Base-by-base conservation (phyloP, 495 filamentous ascomycete genomes). In the Penicillium cosmopolitanum region DNA sequence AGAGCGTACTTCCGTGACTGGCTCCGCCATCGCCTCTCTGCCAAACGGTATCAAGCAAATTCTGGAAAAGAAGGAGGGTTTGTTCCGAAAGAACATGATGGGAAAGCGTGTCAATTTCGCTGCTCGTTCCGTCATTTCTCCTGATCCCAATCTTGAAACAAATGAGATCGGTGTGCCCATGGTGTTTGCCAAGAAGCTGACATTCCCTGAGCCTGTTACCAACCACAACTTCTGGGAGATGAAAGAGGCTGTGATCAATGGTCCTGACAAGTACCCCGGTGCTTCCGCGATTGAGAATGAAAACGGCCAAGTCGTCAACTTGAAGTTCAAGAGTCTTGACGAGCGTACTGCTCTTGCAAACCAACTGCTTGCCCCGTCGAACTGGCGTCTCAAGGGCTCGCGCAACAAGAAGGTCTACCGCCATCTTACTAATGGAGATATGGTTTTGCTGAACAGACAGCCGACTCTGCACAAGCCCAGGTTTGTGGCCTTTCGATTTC, bases 51-150 rank as follows among this genome's bases (percentile, higher is more conserved):
- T 99, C 73, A 99, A 98, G 75, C 96, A 99, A 68, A 89, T 92
- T 66, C 83, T 99, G 15, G 96, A 99, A 75, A 98, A 98, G 82
- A 99, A 99, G 75, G 96, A 99, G 68, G 96, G 96, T 48, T 77
- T 99, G 50, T 98, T 99, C 80, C 82, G 96, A 64, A 98, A 94
- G 82, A 96, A 99, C 78, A 98, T 99, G 94, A 99, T 99, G 96
- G 96, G 96, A 50, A 99, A 99, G 79, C 90, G 96, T 77, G 96
- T 99, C 73, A 98, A 99, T 74, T 97, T 93, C 71, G 96, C 96
- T 56, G 96, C 96, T 53, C 89, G 96, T 71, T 95, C 89, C 81
- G 96, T 99, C 65, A 99, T 99, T 61, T 97, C 94, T 31, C 95
- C 96, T 2, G 96, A 99, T 72, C 96, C 96, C 4, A 98, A 97